Conservation (phyloP, 2,329 filamentous ascomycete genomes). For the Chaetomiaceae sp. region DNA sequence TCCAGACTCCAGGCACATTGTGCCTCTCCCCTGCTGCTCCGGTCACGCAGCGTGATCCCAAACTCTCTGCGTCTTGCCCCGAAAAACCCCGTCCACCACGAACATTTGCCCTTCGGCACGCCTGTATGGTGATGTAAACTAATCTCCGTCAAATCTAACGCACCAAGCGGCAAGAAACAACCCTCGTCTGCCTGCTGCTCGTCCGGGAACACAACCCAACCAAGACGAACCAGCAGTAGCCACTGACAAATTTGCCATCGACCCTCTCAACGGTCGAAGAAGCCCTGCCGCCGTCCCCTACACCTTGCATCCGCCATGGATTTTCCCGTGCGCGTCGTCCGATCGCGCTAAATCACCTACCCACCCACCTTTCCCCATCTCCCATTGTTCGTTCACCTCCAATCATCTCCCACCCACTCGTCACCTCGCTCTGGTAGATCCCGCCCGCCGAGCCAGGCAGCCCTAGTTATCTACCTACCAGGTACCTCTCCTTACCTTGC, state of each 20-base stretch:
- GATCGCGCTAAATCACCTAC: conserved; percentile 1
- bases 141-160: background rate
- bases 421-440: background rate
- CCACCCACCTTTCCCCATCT: background rate
- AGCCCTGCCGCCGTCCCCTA: background rate
- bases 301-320: background rate
- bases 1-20: background rate
- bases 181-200: background rate
- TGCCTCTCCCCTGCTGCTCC: conserved; percentile 2
- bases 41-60: no score
- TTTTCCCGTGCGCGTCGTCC: background rate
- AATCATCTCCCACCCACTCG: background rate
- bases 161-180: background rate
- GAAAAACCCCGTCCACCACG: no score
- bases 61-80: no score
- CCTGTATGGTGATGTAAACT: background rate
- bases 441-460: no score
- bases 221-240: background rate
- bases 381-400: background rate
- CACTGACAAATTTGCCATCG: conserved; percentile 1
- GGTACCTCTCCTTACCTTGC: background rate
- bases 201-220: background rate
- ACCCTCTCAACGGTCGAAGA: conserved; percentile 6
- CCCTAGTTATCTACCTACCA: no score
- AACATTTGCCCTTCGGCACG: no score